Percentiles rank a stretch among this genome's conserved stretches.
Evolutionary conservation across 768 basidiomycete genomes (phyloP).

Genomic region (Collybia mongolica): DNA sequence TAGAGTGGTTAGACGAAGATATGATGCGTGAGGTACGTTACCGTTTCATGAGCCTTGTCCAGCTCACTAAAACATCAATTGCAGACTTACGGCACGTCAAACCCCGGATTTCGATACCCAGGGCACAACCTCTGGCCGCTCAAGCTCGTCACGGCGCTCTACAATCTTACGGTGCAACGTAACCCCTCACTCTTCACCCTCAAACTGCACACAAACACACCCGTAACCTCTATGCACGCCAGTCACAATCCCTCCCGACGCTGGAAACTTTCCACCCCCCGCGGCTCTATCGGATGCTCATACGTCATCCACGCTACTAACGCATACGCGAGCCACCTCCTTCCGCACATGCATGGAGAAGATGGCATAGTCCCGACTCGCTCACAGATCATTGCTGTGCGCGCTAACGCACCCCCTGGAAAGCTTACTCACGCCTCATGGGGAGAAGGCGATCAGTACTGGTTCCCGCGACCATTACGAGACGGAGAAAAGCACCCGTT

Average conservation of each 20-base stretch:
- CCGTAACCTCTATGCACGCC: constrained; percentile 41
- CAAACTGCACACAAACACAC: constrained; percentile 69
- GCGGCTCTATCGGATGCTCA: constrained; percentile 59
- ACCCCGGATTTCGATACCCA: constrained; percentile 49
- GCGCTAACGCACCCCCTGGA: constrained; percentile 31
- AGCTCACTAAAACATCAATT: neutral
- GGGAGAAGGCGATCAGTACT: constrained; percentile 53
- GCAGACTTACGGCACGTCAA: constrained; percentile 43
- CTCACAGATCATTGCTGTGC: constrained; percentile 59
- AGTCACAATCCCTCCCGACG: constrained; percentile 20
- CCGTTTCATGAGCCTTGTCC: neutral
- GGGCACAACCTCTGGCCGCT: constrained; percentile 77
- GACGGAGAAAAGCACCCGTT: constrained; percentile 42
- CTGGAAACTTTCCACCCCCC: constrained; percentile 61
- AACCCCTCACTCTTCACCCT: constrained; percentile 37
- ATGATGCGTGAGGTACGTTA: constrained; percentile 45
- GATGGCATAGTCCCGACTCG: constrained; percentile 66
- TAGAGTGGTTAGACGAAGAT: constrained; percentile 45
- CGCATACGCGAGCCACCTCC: constrained; percentile 72
- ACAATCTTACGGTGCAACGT: constrained; percentile 34
- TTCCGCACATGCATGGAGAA: constrained; percentile 63
- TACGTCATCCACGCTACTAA: constrained; percentile 88
- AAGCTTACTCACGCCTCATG: constrained; percentile 44
- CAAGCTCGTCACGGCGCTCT: constrained; percentile 75
- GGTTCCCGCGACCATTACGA: constrained; percentile 69